Conservation (phyloP, 2,329 filamentous ascomycete genomes). For the Fusarium solani-melongenae region DNA sequence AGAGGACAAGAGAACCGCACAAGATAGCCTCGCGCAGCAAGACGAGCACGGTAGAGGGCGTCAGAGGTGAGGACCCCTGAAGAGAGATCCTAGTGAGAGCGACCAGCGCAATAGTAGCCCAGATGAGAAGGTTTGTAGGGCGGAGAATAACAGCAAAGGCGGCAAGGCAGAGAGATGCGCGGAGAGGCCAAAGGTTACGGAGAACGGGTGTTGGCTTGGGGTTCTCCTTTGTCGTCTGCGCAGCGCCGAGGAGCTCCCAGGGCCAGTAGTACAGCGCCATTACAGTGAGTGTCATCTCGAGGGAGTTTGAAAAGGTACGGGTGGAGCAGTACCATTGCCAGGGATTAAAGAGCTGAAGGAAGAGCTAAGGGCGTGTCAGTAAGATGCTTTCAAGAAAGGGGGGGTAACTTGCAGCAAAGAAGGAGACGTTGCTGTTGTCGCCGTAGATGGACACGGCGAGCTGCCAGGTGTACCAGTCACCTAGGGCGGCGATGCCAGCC, state of each 20-base stretch:
- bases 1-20: constrained; percentile 72
- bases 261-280: constrained; percentile 87
- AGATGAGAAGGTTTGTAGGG: constrained; percentile 90
- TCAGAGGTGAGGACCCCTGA: constrained; percentile 54
- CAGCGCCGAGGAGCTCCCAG: constrained; percentile 74
- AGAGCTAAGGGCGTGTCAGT: constrained; percentile 40
- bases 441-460: constrained; percentile 82
- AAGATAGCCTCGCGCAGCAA: constrained; percentile 72
- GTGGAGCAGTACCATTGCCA: constrained; percentile 99
- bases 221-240: constrained; percentile 53
- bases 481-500: constrained; percentile 78
- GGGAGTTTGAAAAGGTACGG: constrained; percentile 90
- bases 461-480: constrained; percentile 90
- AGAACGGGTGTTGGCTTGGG: constrained; percentile 45
- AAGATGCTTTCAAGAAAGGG: background rate
- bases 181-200: constrained; percentile 46
- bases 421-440: constrained; percentile 68
- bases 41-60: constrained; percentile 56
- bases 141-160: constrained; percentile 86
- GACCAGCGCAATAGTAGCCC: constrained; percentile 70
- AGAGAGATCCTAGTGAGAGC: constrained; percentile 57
- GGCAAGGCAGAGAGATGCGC: constrained; percentile 77
- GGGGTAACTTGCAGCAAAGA: constrained; percentile 72
- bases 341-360: constrained; percentile 57
- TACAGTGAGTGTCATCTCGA: constrained; percentile 89